Percentiles rank a stretch among this genome's conserved stretches.
These are phyloP conservation scores for Aspergillus novofumigatus DNA, from an alignment of 2,329 filamentous ascomycete species.

Conservation along the genomic window DNA sequence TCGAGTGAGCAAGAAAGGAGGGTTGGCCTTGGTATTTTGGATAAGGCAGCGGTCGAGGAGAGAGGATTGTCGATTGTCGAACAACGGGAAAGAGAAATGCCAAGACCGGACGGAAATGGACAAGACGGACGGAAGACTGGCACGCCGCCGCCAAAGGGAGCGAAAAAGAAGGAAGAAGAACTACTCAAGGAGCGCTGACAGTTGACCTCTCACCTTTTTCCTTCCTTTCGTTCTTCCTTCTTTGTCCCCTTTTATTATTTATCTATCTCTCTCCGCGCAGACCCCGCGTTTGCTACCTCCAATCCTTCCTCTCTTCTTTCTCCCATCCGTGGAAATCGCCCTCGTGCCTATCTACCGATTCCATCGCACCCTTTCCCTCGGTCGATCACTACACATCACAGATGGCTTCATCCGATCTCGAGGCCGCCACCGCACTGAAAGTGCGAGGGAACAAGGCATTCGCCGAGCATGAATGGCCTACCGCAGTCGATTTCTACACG, in stretches of 20 bases:
- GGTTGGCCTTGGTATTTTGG: conserved; percentile 1
- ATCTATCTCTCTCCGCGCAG: neutral
- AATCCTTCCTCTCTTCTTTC: conserved; percentile 2
- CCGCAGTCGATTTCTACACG: conserved; percentile 77
- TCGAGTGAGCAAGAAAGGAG: neutral
- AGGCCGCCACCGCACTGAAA: conserved; percentile 79
- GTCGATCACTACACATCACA: conserved; percentile 1
- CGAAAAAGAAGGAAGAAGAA: conserved; percentile 6
- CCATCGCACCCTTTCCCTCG: conserved; percentile 11
- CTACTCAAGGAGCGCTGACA: conserved; percentile 10
- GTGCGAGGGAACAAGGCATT: conserved; percentile 94
- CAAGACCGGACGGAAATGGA: conserved; percentile 25
- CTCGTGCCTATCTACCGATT: conserved; percentile 23
- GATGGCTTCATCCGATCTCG: conserved; percentile 45
- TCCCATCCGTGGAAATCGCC: conserved; percentile 14
- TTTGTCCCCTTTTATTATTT: conserved; percentile 3
- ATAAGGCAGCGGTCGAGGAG: conserved; percentile 15
- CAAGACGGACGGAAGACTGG: neutral
- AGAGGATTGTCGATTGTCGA: conserved; percentile 28
- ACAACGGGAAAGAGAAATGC: conserved; percentile 18
- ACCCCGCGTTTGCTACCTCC: neutral
- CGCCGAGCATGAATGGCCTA: conserved; percentile 76
- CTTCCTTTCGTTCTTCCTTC: neutral
- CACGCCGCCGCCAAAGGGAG: neutral
- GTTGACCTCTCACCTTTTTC: neutral